Conservation (phyloP, 179 eudicot genomes). For the Silene vulgaris region DNA sequence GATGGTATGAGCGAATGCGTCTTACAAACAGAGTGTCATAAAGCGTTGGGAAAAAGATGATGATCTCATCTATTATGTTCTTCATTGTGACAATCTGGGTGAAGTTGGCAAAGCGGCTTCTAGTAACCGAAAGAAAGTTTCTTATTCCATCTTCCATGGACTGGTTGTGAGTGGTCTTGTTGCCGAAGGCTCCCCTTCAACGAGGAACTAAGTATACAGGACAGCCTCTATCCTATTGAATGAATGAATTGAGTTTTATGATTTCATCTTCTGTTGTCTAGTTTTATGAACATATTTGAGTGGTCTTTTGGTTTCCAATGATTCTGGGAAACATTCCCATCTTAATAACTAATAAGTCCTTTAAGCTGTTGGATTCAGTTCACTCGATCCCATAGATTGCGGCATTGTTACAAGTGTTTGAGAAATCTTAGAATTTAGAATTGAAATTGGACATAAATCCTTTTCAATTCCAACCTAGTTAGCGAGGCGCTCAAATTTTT, state of each 20-base stretch:
- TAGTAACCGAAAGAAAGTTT: not conserved
- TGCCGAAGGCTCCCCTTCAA: not conserved
- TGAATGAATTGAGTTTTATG: not conserved
- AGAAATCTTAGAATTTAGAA: too few species aligned
- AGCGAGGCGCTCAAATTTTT: too few species aligned
- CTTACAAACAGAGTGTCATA: conserved; percentile 13
- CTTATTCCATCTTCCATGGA: not conserved
- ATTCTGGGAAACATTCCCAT: too few species aligned
- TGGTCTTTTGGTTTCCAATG: too few species aligned
- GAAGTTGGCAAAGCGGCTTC: conserved; percentile 18
- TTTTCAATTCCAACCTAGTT: too few species aligned
- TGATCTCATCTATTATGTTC: conserved; percentile 16
- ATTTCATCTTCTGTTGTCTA: not conserved
- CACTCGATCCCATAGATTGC: too few species aligned
- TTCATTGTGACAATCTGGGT: conserved; percentile 5
- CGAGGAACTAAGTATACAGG: not conserved
- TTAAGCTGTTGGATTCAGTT: too few species aligned
- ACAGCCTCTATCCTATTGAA: not conserved
- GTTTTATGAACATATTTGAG: not conserved
- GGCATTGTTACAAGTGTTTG: too few species aligned
- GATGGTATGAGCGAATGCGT: conserved; percentile 13
- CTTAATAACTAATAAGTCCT: too few species aligned
- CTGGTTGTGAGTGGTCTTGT: not conserved
- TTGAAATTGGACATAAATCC: too few species aligned
- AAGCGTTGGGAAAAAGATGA: not conserved